phyloP scores from a whole-genome alignment of 2,329 filamentous ascomycete species.

The Venturia carpophila region DNA sequence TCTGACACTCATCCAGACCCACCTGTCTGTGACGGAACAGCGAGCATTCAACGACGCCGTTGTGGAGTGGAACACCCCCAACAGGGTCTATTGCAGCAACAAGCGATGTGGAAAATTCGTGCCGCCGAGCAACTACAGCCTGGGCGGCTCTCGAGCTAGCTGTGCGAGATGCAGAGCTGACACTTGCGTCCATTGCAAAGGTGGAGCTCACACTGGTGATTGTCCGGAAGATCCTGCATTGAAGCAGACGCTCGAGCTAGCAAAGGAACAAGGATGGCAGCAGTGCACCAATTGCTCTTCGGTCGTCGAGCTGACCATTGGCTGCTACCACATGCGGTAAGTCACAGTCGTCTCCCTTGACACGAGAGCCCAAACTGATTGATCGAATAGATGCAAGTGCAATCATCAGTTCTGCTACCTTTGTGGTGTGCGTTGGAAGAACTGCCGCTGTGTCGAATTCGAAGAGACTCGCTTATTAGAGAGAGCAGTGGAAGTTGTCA shows the following conservation, averaged over 20 bases:
- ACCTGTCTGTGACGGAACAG: not conserved
- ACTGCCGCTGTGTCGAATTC: not conserved
- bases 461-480: not conserved
- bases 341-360: not conserved
- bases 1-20: not conserved
- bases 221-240: not conserved
- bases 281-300: not conserved
- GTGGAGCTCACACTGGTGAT: not conserved
- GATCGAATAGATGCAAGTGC: not conserved
- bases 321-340: not conserved
- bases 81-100: not conserved
- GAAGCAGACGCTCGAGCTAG: not conserved
- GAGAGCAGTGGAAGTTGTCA: not conserved
- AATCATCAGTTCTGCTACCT: not conserved
- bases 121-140: not conserved
- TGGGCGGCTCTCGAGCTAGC: not conserved
- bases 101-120: not conserved
- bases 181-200: slow-evolving; percentile 1
- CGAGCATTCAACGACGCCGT: not conserved
- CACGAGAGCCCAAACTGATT: not conserved
- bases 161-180: not conserved
- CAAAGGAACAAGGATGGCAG: not conserved
- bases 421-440: not conserved
- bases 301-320: not conserved
- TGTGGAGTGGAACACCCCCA: not conserved